Base-by-base conservation (phyloP, 2,329 filamentous ascomycete genomes). In the Cladobotryum protrusum region DNA sequence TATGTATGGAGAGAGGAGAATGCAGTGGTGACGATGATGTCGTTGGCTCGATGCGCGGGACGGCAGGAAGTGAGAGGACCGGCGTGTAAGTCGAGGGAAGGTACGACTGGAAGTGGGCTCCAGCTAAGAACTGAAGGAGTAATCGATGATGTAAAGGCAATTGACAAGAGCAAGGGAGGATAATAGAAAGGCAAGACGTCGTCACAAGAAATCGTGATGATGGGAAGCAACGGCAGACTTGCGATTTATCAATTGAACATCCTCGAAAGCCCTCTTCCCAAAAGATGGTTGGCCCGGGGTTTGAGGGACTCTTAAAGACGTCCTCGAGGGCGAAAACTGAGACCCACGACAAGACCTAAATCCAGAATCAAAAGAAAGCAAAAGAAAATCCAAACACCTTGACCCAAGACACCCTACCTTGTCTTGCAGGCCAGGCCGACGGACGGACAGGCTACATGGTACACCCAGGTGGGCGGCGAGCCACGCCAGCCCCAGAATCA, bases 61-160 rank as follows among this genome's bases (percentile, higher is more conserved):
- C 14, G 39, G 39, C n/a, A 19, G 17, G 15, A 42, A 42, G 39
- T 18, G 17, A 34, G 35, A 37, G 35, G 33, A 37, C 12, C 35
- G 35, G 17, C 24, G 49, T 51, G 41, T 51, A 51, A 51, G 49
- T 51, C 44, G 17, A 41, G 11, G 41, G 49, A 51, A 51, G 40
- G 49, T 46, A 14, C 41, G 17, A 34, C 13, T 42, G 37, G 29
- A 17, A 29, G 14, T 32, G 24, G 35, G 20, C 34, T 46, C 35
- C 37, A 24, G 19, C 33, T n/a, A 43, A 47, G 14, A 17, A 41
- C 8, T 32, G 46, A 52, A 45, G 19, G 35, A 49, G 47, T 32
- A 45, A 33, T 32, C 5, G 40, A 29, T 32, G 32, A 9, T 37
- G 14, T n/a, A 43, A 32, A 33, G n/a, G 13, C 18, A 40, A 6